Percentiles rank a stretch among this genome's conserved stretches.
Conservation (phyloP, 2,329 filamentous ascomycete species). For the Claviceps quebecensis region DNA sequence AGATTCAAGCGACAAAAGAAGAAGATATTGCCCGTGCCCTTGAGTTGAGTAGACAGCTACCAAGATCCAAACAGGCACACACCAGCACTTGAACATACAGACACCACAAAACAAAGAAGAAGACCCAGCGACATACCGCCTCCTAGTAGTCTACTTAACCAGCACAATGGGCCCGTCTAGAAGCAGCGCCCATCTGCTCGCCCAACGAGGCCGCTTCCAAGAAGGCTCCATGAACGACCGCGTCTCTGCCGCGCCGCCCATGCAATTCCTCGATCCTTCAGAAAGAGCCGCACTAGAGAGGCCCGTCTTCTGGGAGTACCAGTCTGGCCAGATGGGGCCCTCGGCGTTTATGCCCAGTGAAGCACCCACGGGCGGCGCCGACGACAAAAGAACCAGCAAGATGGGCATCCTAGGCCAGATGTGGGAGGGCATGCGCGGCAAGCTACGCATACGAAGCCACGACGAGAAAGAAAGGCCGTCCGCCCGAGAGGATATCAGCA, state of each 20-base stretch:
- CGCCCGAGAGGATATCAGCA: background rate
- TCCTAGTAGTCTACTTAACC: background rate
- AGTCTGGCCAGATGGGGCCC: background rate
- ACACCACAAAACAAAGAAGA: background rate
- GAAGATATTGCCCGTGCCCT: no score
- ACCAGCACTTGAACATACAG: background rate
- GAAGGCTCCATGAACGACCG: constrained; percentile 85
- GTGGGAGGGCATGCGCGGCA: constrained; percentile 24
- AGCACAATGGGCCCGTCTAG: constrained; percentile 15
- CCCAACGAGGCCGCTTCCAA: constrained; percentile 39
- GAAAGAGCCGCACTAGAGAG: constrained; percentile 19
- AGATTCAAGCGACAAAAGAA: no score
- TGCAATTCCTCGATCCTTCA: constrained; percentile 43
- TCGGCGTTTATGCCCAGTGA: constrained; percentile 1
- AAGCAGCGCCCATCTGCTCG: constrained; percentile 15
- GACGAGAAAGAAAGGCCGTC: constrained; percentile 9
- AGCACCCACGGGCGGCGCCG: constrained; percentile 1
- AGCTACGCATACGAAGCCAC: constrained; percentile 17
- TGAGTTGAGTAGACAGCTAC: no score
- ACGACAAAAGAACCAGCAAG: constrained; percentile 5
- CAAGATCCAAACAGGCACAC: background rate
- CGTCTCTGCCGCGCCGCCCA: constrained; percentile 55
- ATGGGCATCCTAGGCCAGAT: constrained; percentile 22
- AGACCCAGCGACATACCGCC: background rate
- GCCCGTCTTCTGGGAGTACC: constrained; percentile 5